Evolutionary conservation across 345 rosid genomes (phyloP), one percentile per base, ranked within the genome.

Genomic region (Cardamine occulta): DNA sequence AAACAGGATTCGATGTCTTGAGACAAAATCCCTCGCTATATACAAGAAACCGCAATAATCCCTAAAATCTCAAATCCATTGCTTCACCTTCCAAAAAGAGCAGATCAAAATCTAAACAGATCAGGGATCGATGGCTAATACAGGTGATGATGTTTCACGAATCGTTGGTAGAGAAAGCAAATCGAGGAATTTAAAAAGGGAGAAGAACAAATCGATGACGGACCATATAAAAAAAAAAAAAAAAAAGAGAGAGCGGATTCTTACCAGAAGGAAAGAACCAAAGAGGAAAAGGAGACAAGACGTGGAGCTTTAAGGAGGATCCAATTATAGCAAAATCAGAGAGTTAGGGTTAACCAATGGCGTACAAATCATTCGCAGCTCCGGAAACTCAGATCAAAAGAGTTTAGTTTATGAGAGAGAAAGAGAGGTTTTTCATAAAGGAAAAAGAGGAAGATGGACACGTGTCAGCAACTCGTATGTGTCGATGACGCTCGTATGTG

Each of bases 191-290:
- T 2, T 1, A 24, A 13, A 40, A 35, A 19, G 26, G 29, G 42
- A 35, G 44, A 68, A 61, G 63, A 56, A 31, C 6, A 2, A 57
- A 48, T 23, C 55, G 80, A 69, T 19, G 67, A 29, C 51, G 80
- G 14, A 63, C 10, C 66, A 69, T 45, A 61, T 23, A 6, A 18
- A 29, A n/a, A 6, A 32, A 13, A n/a, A 6, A 32, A 13, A 58
- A n/a, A 1, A 28, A 31, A 11, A 29, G 26, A 52, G 53, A 76
- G 63, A 72, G 63, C 71, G 80, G 80, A 78, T 80, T 72, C 86
- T 72, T 64, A 78, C 82, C 74, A 66, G 63, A 77, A 72, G 66
- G 76, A 54, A 68, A 74, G 74, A 78, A 76, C 75, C 79, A 64
- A 68, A 57, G 75, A 45, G 69, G 24, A n/a, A 39, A 45, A 1